Conservation (phyloP, 257 asterid genomes). For the Fraxinus americana region DNA sequence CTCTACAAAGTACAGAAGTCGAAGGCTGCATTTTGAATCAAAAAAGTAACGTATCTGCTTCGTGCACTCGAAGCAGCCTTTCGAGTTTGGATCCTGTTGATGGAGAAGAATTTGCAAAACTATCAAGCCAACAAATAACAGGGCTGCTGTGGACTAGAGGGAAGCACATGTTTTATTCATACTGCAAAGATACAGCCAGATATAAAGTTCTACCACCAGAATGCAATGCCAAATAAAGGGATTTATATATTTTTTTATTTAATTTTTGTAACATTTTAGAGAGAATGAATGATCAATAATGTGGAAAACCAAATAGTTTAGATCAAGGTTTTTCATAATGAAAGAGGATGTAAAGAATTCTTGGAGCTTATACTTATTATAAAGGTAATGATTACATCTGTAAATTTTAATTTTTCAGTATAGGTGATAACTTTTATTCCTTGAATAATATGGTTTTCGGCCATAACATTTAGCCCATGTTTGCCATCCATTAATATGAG, state of each 20-base stretch:
- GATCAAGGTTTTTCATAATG: not conserved
- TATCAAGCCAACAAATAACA: constrained; percentile 48
- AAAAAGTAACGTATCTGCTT: constrained; percentile 21
- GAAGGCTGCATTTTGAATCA: constrained; percentile 58
- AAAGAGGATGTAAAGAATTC: not conserved
- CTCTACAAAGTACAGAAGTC: constrained; percentile 53
- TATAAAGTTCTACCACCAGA: constrained; percentile 74
- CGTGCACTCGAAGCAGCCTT: constrained; percentile 49
- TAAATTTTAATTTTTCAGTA: not conserved
- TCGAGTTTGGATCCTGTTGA: constrained; percentile 74
- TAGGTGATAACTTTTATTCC: not conserved
- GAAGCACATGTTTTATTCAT: constrained; percentile 80
- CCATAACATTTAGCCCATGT: no score
- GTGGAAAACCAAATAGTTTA: not conserved
- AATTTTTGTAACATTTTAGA: not conserved
- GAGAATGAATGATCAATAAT: not conserved
- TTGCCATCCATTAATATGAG: no score
- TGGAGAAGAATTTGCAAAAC: constrained; percentile 62
- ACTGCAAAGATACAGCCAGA: constrained; percentile 70
- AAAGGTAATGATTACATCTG: not conserved
- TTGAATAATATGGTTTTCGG: not conserved
- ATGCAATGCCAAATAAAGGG: constrained; percentile 49
- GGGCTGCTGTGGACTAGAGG: constrained; percentile 78
- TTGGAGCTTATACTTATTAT: not conserved
- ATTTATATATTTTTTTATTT: constrained; percentile 15